Evolutionary conservation across 192 early-diverging fungal species (phyloP).

Genomic region (Linnemannia elongata): DNA sequence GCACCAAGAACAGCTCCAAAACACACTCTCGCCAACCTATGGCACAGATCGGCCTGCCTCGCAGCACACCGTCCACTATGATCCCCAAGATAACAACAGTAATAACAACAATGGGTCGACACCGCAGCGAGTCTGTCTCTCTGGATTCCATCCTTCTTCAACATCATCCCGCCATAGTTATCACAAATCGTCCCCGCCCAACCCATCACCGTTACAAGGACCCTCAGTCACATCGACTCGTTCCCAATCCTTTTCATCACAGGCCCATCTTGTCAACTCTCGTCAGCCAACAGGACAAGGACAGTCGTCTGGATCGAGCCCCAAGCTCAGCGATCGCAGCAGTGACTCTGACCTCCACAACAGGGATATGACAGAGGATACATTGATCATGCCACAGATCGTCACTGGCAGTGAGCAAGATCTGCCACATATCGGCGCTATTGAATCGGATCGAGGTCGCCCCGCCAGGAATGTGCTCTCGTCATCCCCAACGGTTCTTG

Average conservation of each 20-base stretch:
- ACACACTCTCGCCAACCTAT: not conserved
- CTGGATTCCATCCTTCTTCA: not conserved
- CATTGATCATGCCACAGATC: conserved; percentile 53
- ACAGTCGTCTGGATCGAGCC: conserved; percentile 11
- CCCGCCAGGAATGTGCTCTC: conserved; percentile 11
- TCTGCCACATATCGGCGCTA: conserved; percentile 31
- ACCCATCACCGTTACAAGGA: conserved; percentile 7
- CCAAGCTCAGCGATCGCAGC: conserved; percentile 7
- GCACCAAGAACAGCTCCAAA: conserved; percentile 12
- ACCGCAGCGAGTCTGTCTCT: not conserved
- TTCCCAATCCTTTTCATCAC: conserved; percentile 25
- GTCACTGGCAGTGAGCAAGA: not conserved
- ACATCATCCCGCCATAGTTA: not conserved
- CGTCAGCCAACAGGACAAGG: not conserved
- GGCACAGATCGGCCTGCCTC: not conserved
- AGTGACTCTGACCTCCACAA: conserved; percentile 16
- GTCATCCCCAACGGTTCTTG: conserved; percentile 23
- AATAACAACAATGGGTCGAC: not conserved
- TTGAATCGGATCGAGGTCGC: not conserved
- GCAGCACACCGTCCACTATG: not conserved
- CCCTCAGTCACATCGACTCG: conserved; percentile 25
- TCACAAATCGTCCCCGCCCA: not conserved
- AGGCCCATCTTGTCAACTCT: not conserved
- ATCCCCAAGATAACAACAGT: not conserved
- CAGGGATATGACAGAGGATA: conserved; percentile 32